Conservation (phyloP, 176 grass and related monocot species). For the Avena eriantha region DNA sequence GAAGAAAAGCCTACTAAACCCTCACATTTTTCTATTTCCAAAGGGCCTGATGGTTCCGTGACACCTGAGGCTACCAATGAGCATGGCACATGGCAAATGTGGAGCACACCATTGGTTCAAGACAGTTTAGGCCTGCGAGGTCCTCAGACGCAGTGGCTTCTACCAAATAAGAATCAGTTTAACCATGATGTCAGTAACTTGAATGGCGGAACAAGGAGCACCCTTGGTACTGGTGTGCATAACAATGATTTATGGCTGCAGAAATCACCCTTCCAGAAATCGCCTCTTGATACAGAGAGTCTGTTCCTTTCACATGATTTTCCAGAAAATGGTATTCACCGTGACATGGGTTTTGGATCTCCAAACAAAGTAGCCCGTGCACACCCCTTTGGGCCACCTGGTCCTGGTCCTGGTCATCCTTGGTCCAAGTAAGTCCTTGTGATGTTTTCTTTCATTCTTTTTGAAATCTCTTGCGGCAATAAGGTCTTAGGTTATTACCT, state of each 20-base stretch:
- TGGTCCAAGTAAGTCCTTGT: slow-evolving; percentile 76
- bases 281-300: slow-evolving; percentile 60
- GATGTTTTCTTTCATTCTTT: slow-evolving; percentile 16
- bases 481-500: slow-evolving; percentile 4
- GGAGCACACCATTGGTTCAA: slow-evolving; percentile 81
- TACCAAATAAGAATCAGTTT: slow-evolving; percentile 49
- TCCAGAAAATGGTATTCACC: slow-evolving; percentile 56
- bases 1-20: slow-evolving; percentile 60
- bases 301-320: slow-evolving; percentile 66
- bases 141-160: slow-evolving; percentile 64
- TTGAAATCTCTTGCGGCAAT: not conserved
- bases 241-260: slow-evolving; percentile 55
- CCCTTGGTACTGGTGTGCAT: slow-evolving; percentile 51
- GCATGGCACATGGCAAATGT: slow-evolving; percentile 88
- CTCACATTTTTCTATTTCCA: slow-evolving; percentile 34
- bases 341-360: slow-evolving; percentile 41
- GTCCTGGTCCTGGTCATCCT: slow-evolving; percentile 53
- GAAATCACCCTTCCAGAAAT: slow-evolving; percentile 60
- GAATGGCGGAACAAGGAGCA: slow-evolving; percentile 51
- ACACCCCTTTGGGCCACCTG: slow-evolving; percentile 56
- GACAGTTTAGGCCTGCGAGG: slow-evolving; percentile 72
- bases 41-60: slow-evolving; percentile 44
- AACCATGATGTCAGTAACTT: slow-evolving; percentile 52
- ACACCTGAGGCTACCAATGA: slow-evolving; percentile 55
- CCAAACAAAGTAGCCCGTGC: slow-evolving; percentile 52